Evolutionary conservation across 1,139 yeast species (phyloP), one percentile per base, ranked within the genome.

Genomic region (Barnettozyma hawaiiensis): DNA sequence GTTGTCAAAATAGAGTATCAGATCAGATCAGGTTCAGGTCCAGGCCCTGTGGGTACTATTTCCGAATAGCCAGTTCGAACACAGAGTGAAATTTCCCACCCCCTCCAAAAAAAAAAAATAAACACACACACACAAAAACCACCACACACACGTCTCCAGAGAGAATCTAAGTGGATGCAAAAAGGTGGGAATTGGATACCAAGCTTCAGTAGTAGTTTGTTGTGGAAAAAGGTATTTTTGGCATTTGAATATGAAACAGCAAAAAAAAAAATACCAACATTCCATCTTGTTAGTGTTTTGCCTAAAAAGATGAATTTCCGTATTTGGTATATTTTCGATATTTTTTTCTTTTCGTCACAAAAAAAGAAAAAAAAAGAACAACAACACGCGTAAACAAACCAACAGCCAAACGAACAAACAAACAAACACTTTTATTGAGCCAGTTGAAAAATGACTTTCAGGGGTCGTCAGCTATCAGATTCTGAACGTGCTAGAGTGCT

Each of bases 401-500:
- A 22, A 22, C 23, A 22, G 9, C 7, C 23, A 22, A 26, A 24
- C 7, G 38, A 26, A 26, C 29, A n/a, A n/a, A n/a, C 7, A 9
- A 15, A 15, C n/a, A 14, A n/a, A n/a, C 16, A n/a, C 16, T 10
- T 4, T 7, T 26, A 14, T 26, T 14, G 5, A 26, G 16, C 10
- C 8, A 4, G 14, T n/a, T n/a, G n/a, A 20, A 22, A n/a, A 21
- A 63, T 47, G 60, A 63, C 37, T 55, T 67, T 48, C 63, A 65
- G 56, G 51, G 71, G 70, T 18, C 74, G 97, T 60, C 82, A 82
- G 59, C 74, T 92, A 46, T 76, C 94, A 5, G 94, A 85, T 44
- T 70, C 81, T 37, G 98, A 92, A 63, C 73, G 95, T 53, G 86
- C 89, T 41, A 79, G 92, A 46, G 81, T 92, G 39, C 78, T 85